Conservation (phyloP, 306 rosid species). For the Quercus suber region DNA sequence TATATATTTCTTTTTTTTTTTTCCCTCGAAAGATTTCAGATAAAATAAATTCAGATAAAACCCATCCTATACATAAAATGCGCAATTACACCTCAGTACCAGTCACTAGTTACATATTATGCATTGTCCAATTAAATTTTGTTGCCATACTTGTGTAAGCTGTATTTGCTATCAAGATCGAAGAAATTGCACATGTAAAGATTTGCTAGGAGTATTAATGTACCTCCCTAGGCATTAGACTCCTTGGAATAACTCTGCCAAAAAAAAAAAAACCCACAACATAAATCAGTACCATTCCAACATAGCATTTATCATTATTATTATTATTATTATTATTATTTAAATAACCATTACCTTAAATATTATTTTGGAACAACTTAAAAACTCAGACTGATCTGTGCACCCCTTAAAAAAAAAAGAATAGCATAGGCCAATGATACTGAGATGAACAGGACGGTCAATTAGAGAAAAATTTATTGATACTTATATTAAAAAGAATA, state of each 20-base stretch:
- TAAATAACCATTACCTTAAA: neutral
- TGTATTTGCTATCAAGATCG: neutral
- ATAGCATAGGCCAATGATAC: neutral
- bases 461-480: neutral
- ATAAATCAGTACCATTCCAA: constrained; percentile 10
- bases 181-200: neutral
- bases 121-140: neutral
- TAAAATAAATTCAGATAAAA: too few relatives aligned
- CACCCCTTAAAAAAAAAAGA: too few relatives aligned
- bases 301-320: neutral
- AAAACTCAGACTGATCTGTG: too few relatives aligned
- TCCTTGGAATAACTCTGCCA: constrained; percentile 84
- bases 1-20: too few relatives aligned
- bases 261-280: constrained; percentile 10
- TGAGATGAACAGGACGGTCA: constrained; percentile 9
- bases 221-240: constrained; percentile 97
- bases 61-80: too few relatives aligned
- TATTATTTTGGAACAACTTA: neutral
- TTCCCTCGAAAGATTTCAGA: too few relatives aligned
- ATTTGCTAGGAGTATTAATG: neutral
- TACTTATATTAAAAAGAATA: neutral
- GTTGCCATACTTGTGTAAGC: neutral
- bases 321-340: too few relatives aligned
- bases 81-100: too few relatives aligned
- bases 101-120: neutral